Conservation (phyloP, 192 early-diverging fungal species). For the Piromyces sp. region DNA sequence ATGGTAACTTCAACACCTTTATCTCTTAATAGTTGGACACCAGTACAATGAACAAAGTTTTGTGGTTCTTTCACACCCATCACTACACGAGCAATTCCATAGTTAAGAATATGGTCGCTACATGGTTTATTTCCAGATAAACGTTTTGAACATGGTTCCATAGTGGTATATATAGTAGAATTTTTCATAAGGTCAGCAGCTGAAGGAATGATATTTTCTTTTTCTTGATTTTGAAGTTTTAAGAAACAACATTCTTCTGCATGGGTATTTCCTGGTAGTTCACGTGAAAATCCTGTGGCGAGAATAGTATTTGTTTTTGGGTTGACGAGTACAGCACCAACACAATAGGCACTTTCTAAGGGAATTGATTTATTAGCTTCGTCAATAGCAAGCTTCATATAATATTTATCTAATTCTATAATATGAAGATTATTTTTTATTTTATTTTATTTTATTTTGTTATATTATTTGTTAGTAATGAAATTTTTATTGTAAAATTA, state of each 20-base stretch:
- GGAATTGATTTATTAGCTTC: constrained; percentile 63
- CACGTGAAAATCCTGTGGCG: constrained; percentile 74
- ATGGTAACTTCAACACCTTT: constrained; percentile 59
- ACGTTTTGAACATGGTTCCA: constrained; percentile 81
- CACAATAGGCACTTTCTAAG: constrained; percentile 71
- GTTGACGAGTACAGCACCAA: constrained; percentile 64
- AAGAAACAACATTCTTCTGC: constrained; percentile 76
- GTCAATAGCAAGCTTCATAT: constrained; percentile 68
- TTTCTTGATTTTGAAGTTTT: constrained; percentile 33
- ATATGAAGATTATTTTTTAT: no score
- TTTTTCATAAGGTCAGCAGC: constrained; percentile 10
- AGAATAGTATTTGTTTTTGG: constrained; percentile 30
- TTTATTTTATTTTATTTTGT: no score
- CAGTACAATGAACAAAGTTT: constrained; percentile 64
- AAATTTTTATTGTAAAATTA: no score
- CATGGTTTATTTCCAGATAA: constrained; percentile 61
- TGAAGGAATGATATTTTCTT: neutral
- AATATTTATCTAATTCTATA: constrained; percentile 31
- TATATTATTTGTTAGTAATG: no score
- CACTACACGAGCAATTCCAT: constrained; percentile 52
- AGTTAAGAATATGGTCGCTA: constrained; percentile 51
- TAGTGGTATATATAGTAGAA: constrained; percentile 78
- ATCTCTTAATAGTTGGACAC: constrained; percentile 41
- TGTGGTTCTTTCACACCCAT: constrained; percentile 76
- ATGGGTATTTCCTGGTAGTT: constrained; percentile 90